These are phyloP conservation scores for Thermomyces lanuginosus DNA, from an alignment of 2,329 filamentous ascomycete species.

Conservation along the genomic window DNA sequence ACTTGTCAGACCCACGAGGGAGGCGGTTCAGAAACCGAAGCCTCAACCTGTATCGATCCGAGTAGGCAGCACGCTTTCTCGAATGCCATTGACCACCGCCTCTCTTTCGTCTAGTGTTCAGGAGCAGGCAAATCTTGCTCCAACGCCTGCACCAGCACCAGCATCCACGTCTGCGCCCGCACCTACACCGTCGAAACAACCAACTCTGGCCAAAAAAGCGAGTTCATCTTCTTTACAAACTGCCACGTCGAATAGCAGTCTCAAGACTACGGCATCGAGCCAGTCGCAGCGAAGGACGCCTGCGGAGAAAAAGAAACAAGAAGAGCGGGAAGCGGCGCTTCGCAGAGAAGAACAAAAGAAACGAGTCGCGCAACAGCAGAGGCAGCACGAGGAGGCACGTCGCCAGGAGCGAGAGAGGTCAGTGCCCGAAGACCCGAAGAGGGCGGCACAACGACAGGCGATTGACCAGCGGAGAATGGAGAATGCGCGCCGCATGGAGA, in stretches of 20 bases:
- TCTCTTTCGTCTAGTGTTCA: slow-evolving; percentile 42
- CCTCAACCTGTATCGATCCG: slow-evolving; percentile 33
- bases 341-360: slow-evolving; percentile 72
- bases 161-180: slow-evolving; percentile 22
- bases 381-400: slow-evolving; percentile 40
- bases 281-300: slow-evolving; percentile 52
- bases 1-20: slow-evolving; percentile 28
- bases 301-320: slow-evolving; percentile 67
- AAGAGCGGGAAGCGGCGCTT: slow-evolving; percentile 56
- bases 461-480: slow-evolving; percentile 37
- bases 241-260: slow-evolving; percentile 35
- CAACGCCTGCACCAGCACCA: slow-evolving; percentile 26
- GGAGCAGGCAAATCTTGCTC: slow-evolving; percentile 30
- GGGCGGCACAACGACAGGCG: slow-evolving; percentile 46
- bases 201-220: slow-evolving; percentile 43
- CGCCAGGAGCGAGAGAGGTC: slow-evolving; percentile 38
- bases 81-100: slow-evolving; percentile 30
- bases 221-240: slow-evolving; percentile 50
- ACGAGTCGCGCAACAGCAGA: slow-evolving; percentile 37
- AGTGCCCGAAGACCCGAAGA: slow-evolving; percentile 45
- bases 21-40: slow-evolving; percentile 28
- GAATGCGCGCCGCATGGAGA: slow-evolving; percentile 29
- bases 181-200: slow-evolving; percentile 29
- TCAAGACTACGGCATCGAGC: slow-evolving; percentile 48
- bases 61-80: slow-evolving; percentile 31